Percentiles rank a stretch among this genome's conserved stretches.
These are phyloP conservation scores for Vinca minor DNA, from an alignment of 257 asterid genomes.

Conservation along the genomic window DNA sequence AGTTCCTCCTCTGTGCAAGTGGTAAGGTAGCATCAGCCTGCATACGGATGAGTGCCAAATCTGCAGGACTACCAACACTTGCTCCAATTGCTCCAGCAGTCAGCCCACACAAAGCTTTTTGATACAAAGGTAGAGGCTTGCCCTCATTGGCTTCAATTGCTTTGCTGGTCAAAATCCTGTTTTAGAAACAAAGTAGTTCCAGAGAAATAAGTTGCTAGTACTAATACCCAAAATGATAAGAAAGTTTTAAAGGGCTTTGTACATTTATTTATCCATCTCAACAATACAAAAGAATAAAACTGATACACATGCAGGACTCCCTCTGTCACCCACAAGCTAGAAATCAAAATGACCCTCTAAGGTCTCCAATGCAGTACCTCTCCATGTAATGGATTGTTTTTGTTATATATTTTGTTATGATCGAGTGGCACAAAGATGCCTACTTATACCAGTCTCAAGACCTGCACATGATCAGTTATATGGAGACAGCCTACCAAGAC, in stretches of 20 bases:
- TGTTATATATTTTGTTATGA: background rate
- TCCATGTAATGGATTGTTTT: background rate
- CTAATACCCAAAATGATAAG: background rate
- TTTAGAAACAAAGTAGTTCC: background rate
- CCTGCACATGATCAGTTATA: too few relatives aligned
- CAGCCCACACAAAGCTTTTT: constrained; percentile 91
- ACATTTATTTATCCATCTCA: background rate
- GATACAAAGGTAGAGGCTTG: constrained; percentile 81
- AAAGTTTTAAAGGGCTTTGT: background rate
- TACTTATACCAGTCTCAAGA: too few relatives aligned
- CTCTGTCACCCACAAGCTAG: background rate
- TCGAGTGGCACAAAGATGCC: background rate
- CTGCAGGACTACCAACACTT: constrained; percentile 85
- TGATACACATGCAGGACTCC: background rate
- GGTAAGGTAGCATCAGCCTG: constrained; percentile 98
- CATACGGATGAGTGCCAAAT: constrained; percentile 94
- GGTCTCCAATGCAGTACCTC: background rate
- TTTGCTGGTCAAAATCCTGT: constrained; percentile 74
- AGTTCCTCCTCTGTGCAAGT: constrained; percentile 67
- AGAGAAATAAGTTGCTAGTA: background rate
- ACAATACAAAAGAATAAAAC: background rate
- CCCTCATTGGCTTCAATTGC: constrained; percentile 92
- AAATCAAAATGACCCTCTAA: background rate
- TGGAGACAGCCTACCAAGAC: too few relatives aligned
- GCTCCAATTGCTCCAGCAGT: constrained; percentile 99